A percentile compares a stretch with the other conserved stretches of the same genome.
These are phyloP conservation scores for Paxillus ammoniavirescens DNA, from an alignment of 768 basidiomycete genomes.

Conservation along the genomic window DNA sequence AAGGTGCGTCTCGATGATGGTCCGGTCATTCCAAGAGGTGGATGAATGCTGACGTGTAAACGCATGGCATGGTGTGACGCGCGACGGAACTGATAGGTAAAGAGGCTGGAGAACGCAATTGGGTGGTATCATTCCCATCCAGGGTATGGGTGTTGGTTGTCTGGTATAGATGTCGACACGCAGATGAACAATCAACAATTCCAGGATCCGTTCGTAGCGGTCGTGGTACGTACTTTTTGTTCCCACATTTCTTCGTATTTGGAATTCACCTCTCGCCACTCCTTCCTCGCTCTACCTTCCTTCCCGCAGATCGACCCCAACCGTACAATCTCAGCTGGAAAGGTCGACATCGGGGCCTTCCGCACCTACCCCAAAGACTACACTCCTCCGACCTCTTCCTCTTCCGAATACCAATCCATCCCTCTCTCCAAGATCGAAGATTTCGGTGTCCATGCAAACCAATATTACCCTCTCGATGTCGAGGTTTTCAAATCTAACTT, in stretches of 20 bases:
- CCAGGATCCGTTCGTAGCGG: slow-evolving; percentile 95
- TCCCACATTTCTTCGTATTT: neutral
- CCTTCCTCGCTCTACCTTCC: neutral
- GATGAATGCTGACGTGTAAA: neutral
- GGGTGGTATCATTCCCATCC: slow-evolving; percentile 99
- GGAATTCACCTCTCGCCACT: neutral
- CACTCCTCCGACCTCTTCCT: slow-evolving; percentile 67
- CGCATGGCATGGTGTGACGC: no score
- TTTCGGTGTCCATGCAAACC: slow-evolving; percentile 96
- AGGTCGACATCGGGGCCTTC: slow-evolving; percentile 99
- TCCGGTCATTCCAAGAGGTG: neutral
- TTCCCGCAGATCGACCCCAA: slow-evolving; percentile 86
- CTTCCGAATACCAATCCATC: slow-evolving; percentile 93
- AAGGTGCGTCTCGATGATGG: slow-evolving; percentile 46
- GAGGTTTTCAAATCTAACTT: slow-evolving; percentile 92
- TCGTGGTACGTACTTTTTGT: slow-evolving; percentile 64
- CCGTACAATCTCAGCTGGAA: slow-evolving; percentile 96
- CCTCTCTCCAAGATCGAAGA: slow-evolving; percentile 97
- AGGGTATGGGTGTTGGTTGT: slow-evolving; percentile 98
- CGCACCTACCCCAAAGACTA: slow-evolving; percentile 96
- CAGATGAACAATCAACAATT: slow-evolving; percentile 94
- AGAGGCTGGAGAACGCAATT: slow-evolving; percentile 80
- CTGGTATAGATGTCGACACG: slow-evolving; percentile 97
- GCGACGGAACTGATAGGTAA: slow-evolving; percentile 50
- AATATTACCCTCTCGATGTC: slow-evolving; percentile 93